These are phyloP conservation scores for Aspergillus nidulans DNA, from an alignment of 495 filamentous ascomycete species.

Conservation along the genomic window DNA sequence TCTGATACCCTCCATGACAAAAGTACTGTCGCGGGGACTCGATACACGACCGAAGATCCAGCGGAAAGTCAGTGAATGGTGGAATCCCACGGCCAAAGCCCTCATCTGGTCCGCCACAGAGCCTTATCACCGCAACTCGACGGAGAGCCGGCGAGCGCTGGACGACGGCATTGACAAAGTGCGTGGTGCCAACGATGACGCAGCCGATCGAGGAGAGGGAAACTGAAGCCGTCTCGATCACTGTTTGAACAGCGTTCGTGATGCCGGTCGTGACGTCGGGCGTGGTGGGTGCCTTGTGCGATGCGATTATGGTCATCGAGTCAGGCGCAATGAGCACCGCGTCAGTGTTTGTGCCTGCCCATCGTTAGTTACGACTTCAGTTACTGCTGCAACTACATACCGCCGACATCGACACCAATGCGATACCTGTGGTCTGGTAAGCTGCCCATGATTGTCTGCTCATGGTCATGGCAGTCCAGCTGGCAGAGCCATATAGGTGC, in stretches of 20 bases:
- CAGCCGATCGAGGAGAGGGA: constrained; percentile 40
- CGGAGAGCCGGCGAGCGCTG: constrained; percentile 45
- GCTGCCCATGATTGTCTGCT: constrained; percentile 1
- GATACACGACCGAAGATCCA: constrained; percentile 26
- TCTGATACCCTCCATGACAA: constrained; percentile 23
- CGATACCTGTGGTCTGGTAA: constrained; percentile 12
- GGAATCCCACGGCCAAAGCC: constrained; percentile 46
- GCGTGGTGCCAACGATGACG: constrained; percentile 59
- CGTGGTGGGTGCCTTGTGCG: constrained; percentile 57
- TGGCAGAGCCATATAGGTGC: neutral
- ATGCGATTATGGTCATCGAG: constrained; percentile 44
- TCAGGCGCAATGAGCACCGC: constrained; percentile 52
- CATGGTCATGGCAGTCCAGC: neutral
- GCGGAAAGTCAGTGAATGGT: constrained; percentile 45
- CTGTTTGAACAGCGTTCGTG: constrained; percentile 42
- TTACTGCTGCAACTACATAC: constrained; percentile 3
- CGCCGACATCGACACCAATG: constrained; percentile 25
- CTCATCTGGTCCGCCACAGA: constrained; percentile 43
- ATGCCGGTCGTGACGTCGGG: constrained; percentile 54
- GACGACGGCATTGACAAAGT: constrained; percentile 61
- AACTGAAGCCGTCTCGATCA: constrained; percentile 40
- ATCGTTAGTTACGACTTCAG: neutral
- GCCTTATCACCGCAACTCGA: constrained; percentile 49
- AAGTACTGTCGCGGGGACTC: constrained; percentile 16
- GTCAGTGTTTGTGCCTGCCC: constrained; percentile 56